Evolutionary conservation across 306 rosid species (phyloP).

Genomic region (Fagus crenata): DNA sequence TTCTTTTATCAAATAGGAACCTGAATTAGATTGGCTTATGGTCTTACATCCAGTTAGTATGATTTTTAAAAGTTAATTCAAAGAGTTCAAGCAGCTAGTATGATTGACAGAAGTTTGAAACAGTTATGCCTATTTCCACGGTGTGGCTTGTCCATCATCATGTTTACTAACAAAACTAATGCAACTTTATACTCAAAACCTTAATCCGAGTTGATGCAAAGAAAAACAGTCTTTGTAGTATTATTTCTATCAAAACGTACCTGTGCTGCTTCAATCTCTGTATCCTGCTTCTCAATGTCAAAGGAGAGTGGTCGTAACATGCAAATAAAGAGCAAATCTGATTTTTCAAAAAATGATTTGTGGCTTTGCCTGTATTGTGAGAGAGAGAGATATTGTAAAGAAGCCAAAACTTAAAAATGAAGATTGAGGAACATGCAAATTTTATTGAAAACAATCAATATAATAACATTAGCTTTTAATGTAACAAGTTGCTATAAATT

Average conservation of each 20-base stretch:
- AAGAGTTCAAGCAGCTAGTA: slow-evolving; percentile 4
- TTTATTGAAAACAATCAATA: background rate
- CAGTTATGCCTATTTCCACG: background rate
- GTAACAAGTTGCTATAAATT: slow-evolving; percentile 8
- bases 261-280: slow-evolving; percentile 80
- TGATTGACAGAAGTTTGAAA: slow-evolving; percentile 8
- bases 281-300: slow-evolving; percentile 54
- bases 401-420: background rate
- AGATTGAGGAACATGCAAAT: slow-evolving; percentile 14
- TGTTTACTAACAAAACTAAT: background rate
- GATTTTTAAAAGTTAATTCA: background rate
- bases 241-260: slow-evolving; percentile 27
- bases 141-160: background rate
- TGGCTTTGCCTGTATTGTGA: slow-evolving; percentile 66
- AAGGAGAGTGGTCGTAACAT: slow-evolving; percentile 64
- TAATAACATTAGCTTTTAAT: background rate
- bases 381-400: slow-evolving; percentile 7
- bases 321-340: slow-evolving; percentile 74
- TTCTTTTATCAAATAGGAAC: background rate
- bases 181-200: background rate
- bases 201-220: background rate
- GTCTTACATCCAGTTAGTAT: slow-evolving; percentile 3
- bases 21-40: background rate
- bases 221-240: background rate
- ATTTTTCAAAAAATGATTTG: slow-evolving; percentile 57